Base-by-base conservation (phyloP, 805 yeast species). In the Nakazawaea molendinolei region DNA sequence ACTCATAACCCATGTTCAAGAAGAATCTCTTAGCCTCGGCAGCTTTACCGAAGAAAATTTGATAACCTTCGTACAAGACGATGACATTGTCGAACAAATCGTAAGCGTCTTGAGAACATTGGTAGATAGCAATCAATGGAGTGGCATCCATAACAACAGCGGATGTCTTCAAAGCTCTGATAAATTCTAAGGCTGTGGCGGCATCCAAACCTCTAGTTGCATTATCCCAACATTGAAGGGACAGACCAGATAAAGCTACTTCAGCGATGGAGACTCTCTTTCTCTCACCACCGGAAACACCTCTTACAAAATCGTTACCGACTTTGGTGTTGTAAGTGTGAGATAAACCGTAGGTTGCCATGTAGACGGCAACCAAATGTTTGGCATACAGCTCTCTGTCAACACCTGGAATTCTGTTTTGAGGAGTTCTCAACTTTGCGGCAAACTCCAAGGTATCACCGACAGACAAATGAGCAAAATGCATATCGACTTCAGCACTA, bases 201-300 rank as follows among this genome's bases (percentile, higher is more conserved):
- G 84, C 63, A 59, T 78, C 85, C 47, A 78, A 68, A 53, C 84
- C 85, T 63, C 85, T 72, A 16, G 84, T 78, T 10, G 82, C 71
- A 51, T 78, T 78, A 65, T 78, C 79, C 79, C 79, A 74, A 56
- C 76, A 70, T 49, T 73, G 76, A 28, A 74, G 36, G 40, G 57
- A 58, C 21, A 79, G 69, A 42, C 75, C 76, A 35, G 65, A 53
- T 20, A 63, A 47, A 6, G 61, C 52, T 20, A 54, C 78, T 49
- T 76, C 82, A 17, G 79, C 79, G 53, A 76, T 74, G 13, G 79
- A 71, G 15, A 76, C 78, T 60, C 82, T 65, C 55, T 74, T 76
- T 50, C 81, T 63, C 55, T 76, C 81, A 64, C 82, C 81, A 54
- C 81, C 82, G 21, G 80, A 74, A 35, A 75, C 75, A 58, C 82